Evolutionary conservation across 148 eudicot genomes (phyloP).

Genomic region (Heliamphora exappendiculata): DNA sequence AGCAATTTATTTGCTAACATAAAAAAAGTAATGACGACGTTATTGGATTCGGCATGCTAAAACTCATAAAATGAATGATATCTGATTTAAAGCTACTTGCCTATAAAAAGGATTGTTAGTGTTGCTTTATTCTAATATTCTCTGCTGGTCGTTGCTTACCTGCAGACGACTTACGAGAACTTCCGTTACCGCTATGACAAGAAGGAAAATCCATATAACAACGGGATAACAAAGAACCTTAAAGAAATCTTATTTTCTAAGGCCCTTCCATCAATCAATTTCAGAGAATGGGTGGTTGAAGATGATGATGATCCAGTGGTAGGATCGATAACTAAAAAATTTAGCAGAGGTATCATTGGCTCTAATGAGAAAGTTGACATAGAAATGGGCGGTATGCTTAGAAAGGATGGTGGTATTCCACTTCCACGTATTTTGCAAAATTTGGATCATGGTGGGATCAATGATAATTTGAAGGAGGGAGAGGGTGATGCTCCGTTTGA

Average conservation of each 20-base stretch:
- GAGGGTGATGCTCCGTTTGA: slow-evolving; percentile 13
- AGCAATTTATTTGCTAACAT: background rate
- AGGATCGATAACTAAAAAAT: slow-evolving; percentile 2
- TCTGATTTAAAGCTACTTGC: background rate
- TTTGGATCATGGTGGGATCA: slow-evolving; percentile 28
- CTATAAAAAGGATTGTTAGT: background rate
- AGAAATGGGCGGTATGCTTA: slow-evolving; percentile 23
- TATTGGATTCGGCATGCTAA: background rate
- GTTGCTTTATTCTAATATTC: background rate
- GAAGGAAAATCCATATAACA: slow-evolving; percentile 51
- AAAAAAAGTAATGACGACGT: background rate
- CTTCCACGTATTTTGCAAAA: slow-evolving; percentile 29
- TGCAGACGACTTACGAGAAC: slow-evolving; percentile 69
- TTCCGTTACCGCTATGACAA: slow-evolving; percentile 63
- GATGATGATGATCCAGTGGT: slow-evolving; percentile 40
- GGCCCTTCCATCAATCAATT: slow-evolving; percentile 36
- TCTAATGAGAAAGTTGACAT: slow-evolving; percentile 15
- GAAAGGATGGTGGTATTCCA: slow-evolving; percentile 18
- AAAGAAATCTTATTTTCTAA: slow-evolving; percentile 37
- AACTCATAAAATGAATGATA: background rate
- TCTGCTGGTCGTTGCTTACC: slow-evolving; percentile 8
- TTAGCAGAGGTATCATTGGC: background rate
- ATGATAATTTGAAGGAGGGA: slow-evolving; percentile 21
- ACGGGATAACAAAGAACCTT: slow-evolving; percentile 36
- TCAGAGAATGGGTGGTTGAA: slow-evolving; percentile 38